Evolutionary conservation across 768 basidiomycete species (phyloP), one percentile per base, ranked within the genome.

Genomic region (Punctularia strigosozonata): DNA sequence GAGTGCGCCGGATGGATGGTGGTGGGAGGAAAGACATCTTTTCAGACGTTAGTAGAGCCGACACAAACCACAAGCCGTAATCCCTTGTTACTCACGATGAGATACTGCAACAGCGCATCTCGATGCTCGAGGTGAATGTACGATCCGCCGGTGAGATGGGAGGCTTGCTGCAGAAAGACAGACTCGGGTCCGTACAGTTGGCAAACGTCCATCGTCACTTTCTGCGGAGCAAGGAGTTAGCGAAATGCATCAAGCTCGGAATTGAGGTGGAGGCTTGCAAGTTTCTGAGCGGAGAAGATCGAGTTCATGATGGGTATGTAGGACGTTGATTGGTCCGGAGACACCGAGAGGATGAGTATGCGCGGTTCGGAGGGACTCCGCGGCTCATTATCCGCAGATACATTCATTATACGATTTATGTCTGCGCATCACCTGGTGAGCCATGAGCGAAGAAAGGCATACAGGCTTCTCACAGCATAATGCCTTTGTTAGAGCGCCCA

Each of bases 241-340:
- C 15, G 26, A 28, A 15, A 15, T 28, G 10, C 8, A 28, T 28
- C 8, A 8, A 8, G 26, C 26, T 28, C 15, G 28, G 28, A 30
- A 30, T 30, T 10, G 15, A 30, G 15, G 28, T 30, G 34, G 26
- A 34, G 26, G 14, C 20, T 8, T 46, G 87, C 94, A 48, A 90
- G 68, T 64, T 99, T 99, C 59, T 99, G 95, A 4, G 95, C 95
- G 14, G 92, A 91, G 61, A 99, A 99, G 36, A 98, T 98, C 39
- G 91, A 81, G 56, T 98, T 98, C 95, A 99, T 99, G 55, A 98
- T 80, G 19, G 94, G 88, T 36, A 98, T 94, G 59, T 99, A 99
- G 7, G 91, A 88, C 6, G 80, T 71, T 6, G 86, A 81, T 21
- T 81, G 69, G 60, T 94, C 86, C 13, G 88, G 87, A 8, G 92